Conservation (phyloP, 2,329 filamentous ascomycete genomes). For the Fragosphaeria purpurea region DNA sequence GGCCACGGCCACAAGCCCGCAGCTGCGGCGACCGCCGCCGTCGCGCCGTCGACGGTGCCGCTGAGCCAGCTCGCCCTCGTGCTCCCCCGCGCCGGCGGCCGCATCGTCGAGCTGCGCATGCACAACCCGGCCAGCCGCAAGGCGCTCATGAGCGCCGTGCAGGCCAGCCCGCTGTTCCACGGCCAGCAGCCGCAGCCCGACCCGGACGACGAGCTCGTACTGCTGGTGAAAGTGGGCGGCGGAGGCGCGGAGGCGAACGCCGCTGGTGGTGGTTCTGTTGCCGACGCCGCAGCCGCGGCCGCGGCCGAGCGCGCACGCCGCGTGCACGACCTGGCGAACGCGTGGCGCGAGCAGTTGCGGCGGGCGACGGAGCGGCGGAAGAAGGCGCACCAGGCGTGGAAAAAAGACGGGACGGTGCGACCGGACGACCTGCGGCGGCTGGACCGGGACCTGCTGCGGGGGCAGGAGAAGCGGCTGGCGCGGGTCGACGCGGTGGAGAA, state of each 20-base stretch:
- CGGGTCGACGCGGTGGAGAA: slow-evolving; percentile 41
- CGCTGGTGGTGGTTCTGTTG: not conserved
- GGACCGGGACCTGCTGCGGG: slow-evolving; percentile 38
- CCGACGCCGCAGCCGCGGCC: not conserved
- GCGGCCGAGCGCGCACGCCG: slow-evolving; percentile 28
- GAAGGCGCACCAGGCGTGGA: slow-evolving; percentile 40
- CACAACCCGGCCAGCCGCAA: slow-evolving; percentile 12
- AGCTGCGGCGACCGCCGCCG: not conserved
- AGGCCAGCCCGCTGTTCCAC: slow-evolving; percentile 12
- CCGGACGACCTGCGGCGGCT: slow-evolving; percentile 31
- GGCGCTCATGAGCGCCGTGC: slow-evolving; percentile 14
- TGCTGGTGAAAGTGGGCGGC: slow-evolving; percentile 43
- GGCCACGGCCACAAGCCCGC: not conserved
- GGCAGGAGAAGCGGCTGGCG: slow-evolving; percentile 44
- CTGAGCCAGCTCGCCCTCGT: slow-evolving; percentile 15
- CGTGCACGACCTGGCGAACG: slow-evolving; percentile 36
- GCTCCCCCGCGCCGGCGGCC: slow-evolving; percentile 14
- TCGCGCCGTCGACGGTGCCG: slow-evolving; percentile 1
- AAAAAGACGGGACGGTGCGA: slow-evolving; percentile 30
- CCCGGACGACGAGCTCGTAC: slow-evolving; percentile 50
- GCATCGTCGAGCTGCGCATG: slow-evolving; percentile 16
- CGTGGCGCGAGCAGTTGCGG: slow-evolving; percentile 41
- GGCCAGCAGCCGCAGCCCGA: slow-evolving; percentile 32
- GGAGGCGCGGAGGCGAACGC: slow-evolving; percentile 12
- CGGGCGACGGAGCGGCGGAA: slow-evolving; percentile 27